Evolutionary conservation across 805 yeast genomes (phyloP).

Genomic region (Zygosaccharomyces bailii): DNA sequence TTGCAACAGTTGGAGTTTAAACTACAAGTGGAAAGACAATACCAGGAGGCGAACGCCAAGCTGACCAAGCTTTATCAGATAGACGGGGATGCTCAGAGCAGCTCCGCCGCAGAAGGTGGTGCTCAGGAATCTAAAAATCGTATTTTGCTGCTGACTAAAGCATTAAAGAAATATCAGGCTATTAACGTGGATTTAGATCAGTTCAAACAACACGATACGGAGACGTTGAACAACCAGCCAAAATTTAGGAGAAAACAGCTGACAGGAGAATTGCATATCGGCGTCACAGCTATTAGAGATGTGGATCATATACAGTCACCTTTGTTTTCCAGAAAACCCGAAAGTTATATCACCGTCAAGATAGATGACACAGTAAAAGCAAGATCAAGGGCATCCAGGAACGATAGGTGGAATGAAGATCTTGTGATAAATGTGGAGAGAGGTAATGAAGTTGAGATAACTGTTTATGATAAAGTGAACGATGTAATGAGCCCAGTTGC

Average conservation of each 20-base stretch:
- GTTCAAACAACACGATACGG: conserved; percentile 56
- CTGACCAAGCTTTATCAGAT: conserved; percentile 77
- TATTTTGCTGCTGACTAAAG: conserved; percentile 75
- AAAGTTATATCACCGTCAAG: conserved; percentile 70
- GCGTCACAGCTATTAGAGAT: conserved; percentile 75
- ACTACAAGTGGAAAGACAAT: conserved; percentile 89
- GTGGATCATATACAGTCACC: conserved; percentile 91
- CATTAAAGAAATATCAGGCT: conserved; percentile 83
- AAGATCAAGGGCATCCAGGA: conserved; percentile 68
- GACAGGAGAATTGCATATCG: conserved; percentile 72
- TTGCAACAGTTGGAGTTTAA: conserved; percentile 91
- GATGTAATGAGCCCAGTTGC: conserved; percentile 79
- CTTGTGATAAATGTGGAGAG: conserved; percentile 78
- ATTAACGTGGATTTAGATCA: conserved; percentile 70
- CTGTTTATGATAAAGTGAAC: conserved; percentile 77
- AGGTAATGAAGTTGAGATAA: conserved; percentile 87
- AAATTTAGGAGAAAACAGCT: conserved; percentile 77
- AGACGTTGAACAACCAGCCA: conserved; percentile 57
- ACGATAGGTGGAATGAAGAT: conserved; percentile 78
- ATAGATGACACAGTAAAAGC: conserved; percentile 86
- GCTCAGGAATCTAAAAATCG: conserved; percentile 79
- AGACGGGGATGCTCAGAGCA: conserved; percentile 86
- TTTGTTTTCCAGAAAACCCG: conserved; percentile 72
- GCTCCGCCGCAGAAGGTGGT: conserved; percentile 87
- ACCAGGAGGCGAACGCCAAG: conserved; percentile 88